Percentiles rank a stretch among this genome's conserved stretches.
These are phyloP conservation scores for Citrus inodora DNA, from an alignment of 345 rosid species.

Conservation along the genomic window DNA sequence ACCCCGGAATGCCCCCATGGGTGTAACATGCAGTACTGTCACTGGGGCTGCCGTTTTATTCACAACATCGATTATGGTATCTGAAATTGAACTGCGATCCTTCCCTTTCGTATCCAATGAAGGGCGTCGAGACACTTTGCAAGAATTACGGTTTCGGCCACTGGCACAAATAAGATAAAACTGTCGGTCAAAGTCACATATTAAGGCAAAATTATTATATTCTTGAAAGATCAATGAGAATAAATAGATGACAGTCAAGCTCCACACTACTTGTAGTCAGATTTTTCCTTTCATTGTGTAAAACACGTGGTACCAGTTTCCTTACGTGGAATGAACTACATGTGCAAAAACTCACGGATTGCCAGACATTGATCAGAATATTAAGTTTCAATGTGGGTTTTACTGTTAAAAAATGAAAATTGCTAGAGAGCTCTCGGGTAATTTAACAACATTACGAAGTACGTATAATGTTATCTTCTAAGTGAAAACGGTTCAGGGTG, in stretches of 20 bases:
- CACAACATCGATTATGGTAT: slow-evolving; percentile 33
- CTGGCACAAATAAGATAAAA: slow-evolving; percentile 28
- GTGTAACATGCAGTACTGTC: slow-evolving; percentile 56
- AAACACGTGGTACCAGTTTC: background rate
- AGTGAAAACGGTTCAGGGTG: background rate
- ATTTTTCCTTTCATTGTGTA: too few relatives aligned
- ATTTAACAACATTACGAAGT: background rate
- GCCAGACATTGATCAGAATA: background rate
- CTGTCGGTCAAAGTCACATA: slow-evolving; percentile 1
- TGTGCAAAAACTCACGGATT: background rate
- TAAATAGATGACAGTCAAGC: background rate
- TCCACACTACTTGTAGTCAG: background rate
- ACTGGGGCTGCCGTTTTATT: slow-evolving; percentile 40
- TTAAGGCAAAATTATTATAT: background rate
- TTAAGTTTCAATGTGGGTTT: background rate
- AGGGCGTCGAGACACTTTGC: slow-evolving; percentile 57
- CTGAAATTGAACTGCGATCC: slow-evolving; percentile 46
- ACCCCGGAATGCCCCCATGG: slow-evolving; percentile 60
- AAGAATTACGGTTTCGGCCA: slow-evolving; percentile 36
- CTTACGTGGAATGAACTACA: background rate
- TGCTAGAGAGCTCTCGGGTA: background rate
- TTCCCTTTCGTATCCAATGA: slow-evolving; percentile 36
- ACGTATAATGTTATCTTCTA: background rate
- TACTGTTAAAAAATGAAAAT: background rate
- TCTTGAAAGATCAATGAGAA: background rate